Evolutionary conservation across 2,329 filamentous ascomycete species (phyloP).

Genomic region (Colletotrichum sp.): DNA sequence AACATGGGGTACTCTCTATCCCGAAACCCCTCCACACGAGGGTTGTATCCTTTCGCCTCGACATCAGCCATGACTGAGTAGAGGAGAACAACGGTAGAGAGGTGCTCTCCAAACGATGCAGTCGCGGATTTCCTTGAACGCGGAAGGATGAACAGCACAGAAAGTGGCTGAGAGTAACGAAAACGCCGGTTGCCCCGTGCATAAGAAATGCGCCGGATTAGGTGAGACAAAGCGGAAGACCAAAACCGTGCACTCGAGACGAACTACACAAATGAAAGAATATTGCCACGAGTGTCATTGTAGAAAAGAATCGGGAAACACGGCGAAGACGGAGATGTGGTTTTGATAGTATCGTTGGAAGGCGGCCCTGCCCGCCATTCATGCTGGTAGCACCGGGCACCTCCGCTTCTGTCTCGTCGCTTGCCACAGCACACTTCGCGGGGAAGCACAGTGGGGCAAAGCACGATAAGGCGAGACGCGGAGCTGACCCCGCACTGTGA

Average conservation of each 20-base stretch:
- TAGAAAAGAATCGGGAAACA: not conserved
- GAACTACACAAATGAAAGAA: not conserved
- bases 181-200: not conserved
- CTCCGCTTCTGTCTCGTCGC: slow-evolving; percentile 4
- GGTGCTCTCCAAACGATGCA: not conserved
- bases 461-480: not conserved
- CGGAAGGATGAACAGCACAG: not conserved
- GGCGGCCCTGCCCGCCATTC: slow-evolving; percentile 10
- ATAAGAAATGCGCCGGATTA: not conserved
- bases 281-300: not conserved
- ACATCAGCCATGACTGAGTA: not conserved
- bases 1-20: slow-evolving; percentile 73
- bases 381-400: slow-evolving; percentile 9
- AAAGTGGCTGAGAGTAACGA: not conserved
- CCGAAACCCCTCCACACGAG: slow-evolving; percentile 62
- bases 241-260: not conserved
- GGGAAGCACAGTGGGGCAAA: not conserved
- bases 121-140: not conserved
- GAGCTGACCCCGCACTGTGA: not conserved
- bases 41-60: slow-evolving; percentile 54
- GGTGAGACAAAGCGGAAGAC: not conserved
- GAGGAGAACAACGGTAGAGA: not conserved
- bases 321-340: not conserved
- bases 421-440: slow-evolving; percentile 2
- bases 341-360: not conserved